phyloP scores from a whole-genome alignment of 2,329 filamentous ascomycete species.

The Exophiala mesophila region DNA sequence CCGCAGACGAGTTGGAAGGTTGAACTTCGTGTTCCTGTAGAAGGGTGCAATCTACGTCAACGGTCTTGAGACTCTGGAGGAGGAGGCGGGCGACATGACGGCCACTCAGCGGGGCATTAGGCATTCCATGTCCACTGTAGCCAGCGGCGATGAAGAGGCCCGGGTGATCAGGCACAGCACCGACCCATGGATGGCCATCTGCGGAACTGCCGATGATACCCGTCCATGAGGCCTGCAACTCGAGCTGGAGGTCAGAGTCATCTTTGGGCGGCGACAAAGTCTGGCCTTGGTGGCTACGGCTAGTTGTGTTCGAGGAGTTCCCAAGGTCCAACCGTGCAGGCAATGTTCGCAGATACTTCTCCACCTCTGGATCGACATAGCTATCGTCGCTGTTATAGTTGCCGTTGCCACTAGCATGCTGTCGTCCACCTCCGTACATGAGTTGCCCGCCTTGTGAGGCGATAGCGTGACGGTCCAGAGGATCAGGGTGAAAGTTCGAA shows the following conservation, averaged over 20 bases:
- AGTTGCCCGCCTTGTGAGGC: slow-evolving; percentile 43
- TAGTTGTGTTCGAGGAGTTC: slow-evolving; percentile 29
- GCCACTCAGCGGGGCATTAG: slow-evolving; percentile 31
- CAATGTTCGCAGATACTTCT: slow-evolving; percentile 37
- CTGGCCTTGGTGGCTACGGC: slow-evolving; percentile 10
- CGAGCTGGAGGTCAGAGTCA: slow-evolving; percentile 1
- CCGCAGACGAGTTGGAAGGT: no score
- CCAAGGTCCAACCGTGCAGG: slow-evolving; percentile 36
- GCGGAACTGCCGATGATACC: slow-evolving; percentile 51
- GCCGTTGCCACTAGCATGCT: slow-evolving; percentile 39
- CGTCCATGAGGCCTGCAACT: slow-evolving; percentile 34
- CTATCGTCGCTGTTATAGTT: slow-evolving; percentile 43
- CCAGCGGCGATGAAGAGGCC: slow-evolving; percentile 54
- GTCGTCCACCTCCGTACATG: slow-evolving; percentile 58
- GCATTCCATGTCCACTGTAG: slow-evolving; percentile 66
- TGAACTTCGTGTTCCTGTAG: no score
- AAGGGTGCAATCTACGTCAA: no score
- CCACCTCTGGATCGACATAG: slow-evolving; percentile 43
- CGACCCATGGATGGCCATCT: slow-evolving; percentile 52
- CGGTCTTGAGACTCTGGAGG: slow-evolving; percentile 2
- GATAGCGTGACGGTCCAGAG: neutral
- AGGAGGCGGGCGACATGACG: slow-evolving; percentile 19
- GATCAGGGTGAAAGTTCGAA: neutral
- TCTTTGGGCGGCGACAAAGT: neutral
- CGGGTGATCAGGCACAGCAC: slow-evolving; percentile 39